These are phyloP conservation scores for Pichia cactophila DNA, from an alignment of 1,139 yeast species.

Conservation along the genomic window DNA sequence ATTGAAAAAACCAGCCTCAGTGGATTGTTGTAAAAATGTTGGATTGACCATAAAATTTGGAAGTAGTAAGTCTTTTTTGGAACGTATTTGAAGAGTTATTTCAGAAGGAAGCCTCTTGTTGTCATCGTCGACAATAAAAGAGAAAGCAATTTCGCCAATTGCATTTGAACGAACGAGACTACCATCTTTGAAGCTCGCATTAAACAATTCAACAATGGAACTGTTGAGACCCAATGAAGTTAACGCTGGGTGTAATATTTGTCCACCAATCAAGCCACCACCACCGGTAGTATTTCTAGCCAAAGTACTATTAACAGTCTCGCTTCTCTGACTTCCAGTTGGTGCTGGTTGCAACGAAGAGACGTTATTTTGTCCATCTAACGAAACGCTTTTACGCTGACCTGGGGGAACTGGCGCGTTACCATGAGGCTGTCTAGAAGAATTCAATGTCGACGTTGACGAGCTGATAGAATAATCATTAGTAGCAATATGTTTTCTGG, in stretches of 20 bases:
- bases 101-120: conserved; percentile 25
- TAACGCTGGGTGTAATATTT: conserved; percentile 45
- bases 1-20: conserved; percentile 26
- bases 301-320: conserved; percentile 10
- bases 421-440: conserved; percentile 22
- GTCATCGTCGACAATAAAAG: conserved; percentile 36
- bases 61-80: conserved; percentile 26
- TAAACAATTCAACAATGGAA: conserved; percentile 74
- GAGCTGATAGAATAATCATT: conserved; percentile 9
- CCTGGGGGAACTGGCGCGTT: conserved; percentile 27
- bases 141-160: conserved; percentile 75
- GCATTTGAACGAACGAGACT: conserved; percentile 48
- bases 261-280: conserved; percentile 27
- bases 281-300: conserved; percentile 27
- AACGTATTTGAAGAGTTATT: conserved; percentile 21
- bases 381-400: conserved; percentile 22
- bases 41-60: conserved; percentile 37
- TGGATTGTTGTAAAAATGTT: conserved; percentile 33
- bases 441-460: neutral
- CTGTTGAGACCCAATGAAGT: conserved; percentile 61
- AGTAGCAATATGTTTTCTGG: conserved; percentile 40
- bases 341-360: conserved; percentile 14
- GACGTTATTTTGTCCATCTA: conserved; percentile 3
- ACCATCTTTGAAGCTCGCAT: conserved; percentile 67
- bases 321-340: conserved; percentile 15